These are phyloP conservation scores for Gymnopilus junonius DNA, from an alignment of 768 basidiomycete species.

Conservation along the genomic window DNA sequence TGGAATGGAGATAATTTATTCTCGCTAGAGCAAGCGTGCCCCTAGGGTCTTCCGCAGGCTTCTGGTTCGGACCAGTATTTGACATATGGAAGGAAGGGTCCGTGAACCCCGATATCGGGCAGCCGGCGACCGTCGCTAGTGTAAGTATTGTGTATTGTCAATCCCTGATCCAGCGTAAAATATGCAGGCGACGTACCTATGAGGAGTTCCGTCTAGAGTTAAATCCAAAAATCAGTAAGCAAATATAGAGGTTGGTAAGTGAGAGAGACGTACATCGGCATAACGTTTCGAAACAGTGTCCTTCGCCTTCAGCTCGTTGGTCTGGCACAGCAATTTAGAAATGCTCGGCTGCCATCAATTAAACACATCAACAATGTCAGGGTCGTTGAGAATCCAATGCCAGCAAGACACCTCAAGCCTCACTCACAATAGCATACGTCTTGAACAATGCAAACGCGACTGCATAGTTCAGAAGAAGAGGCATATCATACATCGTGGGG, in stretches of 20 bases:
- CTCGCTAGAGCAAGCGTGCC: slow-evolving; percentile 45
- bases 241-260: background rate
- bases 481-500: slow-evolving; percentile 48
- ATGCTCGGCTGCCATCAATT: slow-evolving; percentile 43
- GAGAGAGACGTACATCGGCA: slow-evolving; percentile 47
- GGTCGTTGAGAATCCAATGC: background rate
- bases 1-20: slow-evolving; percentile 47
- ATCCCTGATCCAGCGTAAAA: background rate
- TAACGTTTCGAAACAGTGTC: slow-evolving; percentile 46
- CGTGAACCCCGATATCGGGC: slow-evolving; percentile 35
- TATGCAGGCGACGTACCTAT: slow-evolving; percentile 34
- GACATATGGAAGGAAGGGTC: slow-evolving; percentile 16
- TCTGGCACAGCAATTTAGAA: slow-evolving; percentile 44
- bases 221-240: background rate
- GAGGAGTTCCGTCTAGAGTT: slow-evolving; percentile 45
- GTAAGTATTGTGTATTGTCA: background rate
- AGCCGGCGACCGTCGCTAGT: slow-evolving; percentile 40
- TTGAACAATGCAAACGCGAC: slow-evolving; percentile 57
- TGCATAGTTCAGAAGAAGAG: slow-evolving; percentile 41
- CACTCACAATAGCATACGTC: slow-evolving; percentile 39
- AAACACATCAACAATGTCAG: background rate
- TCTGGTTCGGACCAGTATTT: slow-evolving; percentile 16
- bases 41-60: slow-evolving; percentile 41
- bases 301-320: slow-evolving; percentile 41
- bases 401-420: background rate